Percentiles rank a stretch among this genome's conserved stretches.
These are phyloP conservation scores for Trichoderma asperelloides DNA, from an alignment of 495 filamentous ascomycete genomes.

Conservation along the genomic window DNA sequence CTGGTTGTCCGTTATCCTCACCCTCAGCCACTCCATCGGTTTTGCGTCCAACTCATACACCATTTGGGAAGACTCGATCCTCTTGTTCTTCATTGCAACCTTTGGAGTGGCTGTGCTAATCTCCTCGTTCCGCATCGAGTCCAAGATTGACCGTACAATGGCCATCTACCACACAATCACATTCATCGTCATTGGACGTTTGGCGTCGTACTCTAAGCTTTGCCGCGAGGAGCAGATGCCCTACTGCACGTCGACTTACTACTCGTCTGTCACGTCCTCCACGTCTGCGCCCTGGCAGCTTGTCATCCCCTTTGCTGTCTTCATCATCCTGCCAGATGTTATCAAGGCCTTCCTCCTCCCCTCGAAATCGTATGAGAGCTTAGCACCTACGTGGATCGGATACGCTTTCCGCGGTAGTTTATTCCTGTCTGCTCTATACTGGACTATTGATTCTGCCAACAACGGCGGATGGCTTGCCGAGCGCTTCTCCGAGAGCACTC, in stretches of 20 bases:
- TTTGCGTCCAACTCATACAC: slow-evolving; percentile 98
- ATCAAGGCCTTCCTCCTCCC: slow-evolving; percentile 67
- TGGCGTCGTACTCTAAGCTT: slow-evolving; percentile 82
- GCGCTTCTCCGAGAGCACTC: slow-evolving; percentile 41
- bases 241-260: slow-evolving; percentile 90
- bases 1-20: slow-evolving; percentile 73
- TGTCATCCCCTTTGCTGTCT: slow-evolving; percentile 63
- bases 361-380: slow-evolving; percentile 76
- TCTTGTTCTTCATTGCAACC: slow-evolving; percentile 83
- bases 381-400: slow-evolving; percentile 74
- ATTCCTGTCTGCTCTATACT: slow-evolving; percentile 69
- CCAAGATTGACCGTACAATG: slow-evolving; percentile 53
- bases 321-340: slow-evolving; percentile 64
- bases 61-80: slow-evolving; percentile 95
- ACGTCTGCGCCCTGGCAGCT: slow-evolving; percentile 92
- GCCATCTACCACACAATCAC: slow-evolving; percentile 75
- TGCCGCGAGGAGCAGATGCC: slow-evolving; percentile 99
- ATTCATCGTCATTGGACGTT: slow-evolving; percentile 71
- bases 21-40: slow-evolving; percentile 71
- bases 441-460: slow-evolving; percentile 84
- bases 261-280: slow-evolving; percentile 81
- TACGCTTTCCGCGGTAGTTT: slow-evolving; percentile 70
- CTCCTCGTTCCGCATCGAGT: slow-evolving; percentile 61
- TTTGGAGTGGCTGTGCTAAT: slow-evolving; percentile 69
- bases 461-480: slow-evolving; percentile 73